Conservation (phyloP, 495 filamentous ascomycete species). For the Tuber microsphaerosporum region DNA sequence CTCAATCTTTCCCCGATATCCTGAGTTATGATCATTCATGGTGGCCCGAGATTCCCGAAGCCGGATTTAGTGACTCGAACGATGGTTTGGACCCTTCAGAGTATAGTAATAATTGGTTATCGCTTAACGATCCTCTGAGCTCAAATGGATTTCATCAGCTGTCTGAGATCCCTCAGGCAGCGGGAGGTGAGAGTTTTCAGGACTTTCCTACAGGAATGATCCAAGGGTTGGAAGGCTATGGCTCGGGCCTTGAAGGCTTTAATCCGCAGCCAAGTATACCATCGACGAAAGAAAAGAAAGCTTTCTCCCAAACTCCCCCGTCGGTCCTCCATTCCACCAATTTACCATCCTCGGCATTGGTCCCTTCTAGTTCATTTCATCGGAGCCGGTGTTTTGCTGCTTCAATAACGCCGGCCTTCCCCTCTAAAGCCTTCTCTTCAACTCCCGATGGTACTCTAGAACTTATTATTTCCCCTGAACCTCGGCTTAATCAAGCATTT, state of each 20-base stretch:
- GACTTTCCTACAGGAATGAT: not conserved
- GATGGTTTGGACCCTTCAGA: not conserved
- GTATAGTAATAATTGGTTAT: not conserved
- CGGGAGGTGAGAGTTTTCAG: not conserved
- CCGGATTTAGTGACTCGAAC: not conserved
- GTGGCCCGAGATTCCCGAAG: not conserved
- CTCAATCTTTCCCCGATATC: not conserved
- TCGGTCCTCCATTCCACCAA: not conserved
- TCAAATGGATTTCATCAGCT: not conserved
- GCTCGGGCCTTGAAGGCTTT: not conserved
- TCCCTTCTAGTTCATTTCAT: not conserved
- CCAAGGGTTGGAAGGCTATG: not conserved
- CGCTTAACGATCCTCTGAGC: not conserved
- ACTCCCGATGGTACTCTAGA: not conserved
- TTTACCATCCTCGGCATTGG: not conserved
- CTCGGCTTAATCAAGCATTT: not conserved
- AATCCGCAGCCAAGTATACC: not conserved
- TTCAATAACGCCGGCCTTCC: not conserved
- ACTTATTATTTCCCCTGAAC: not conserved
- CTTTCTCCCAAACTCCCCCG: not conserved
- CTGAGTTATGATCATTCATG: not conserved
- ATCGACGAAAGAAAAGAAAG: not conserved
- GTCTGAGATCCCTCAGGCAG: not conserved
- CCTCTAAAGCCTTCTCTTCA: not conserved
- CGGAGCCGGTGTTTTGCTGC: not conserved